Evolutionary conservation across 2,329 filamentous ascomycete genomes (phyloP), one percentile per base, ranked within the genome.

Genomic region (Aspergillus glaucus): DNA sequence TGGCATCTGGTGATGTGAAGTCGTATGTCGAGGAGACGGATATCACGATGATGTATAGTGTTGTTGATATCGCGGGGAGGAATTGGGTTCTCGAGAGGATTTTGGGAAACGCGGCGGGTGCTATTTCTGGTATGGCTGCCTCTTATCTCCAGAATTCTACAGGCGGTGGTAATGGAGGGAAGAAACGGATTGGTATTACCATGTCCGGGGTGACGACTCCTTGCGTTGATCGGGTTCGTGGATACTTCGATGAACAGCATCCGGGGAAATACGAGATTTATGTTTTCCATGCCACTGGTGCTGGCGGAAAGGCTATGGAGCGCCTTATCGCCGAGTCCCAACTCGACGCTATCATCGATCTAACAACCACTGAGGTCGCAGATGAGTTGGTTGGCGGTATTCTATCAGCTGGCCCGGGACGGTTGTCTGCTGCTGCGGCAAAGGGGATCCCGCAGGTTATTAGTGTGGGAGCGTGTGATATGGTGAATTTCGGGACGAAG

Each of bases 131-230:
- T 0, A 84, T 85, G 75, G 78, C 80, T 0, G 50, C 54, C 1
- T 66, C 73, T 0, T 81, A 80, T 50, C 58, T 21, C 24, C 8
- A 22, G 21, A 14, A n/a, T 46, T 2, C 21, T 43, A 24, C 26
- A 28, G 2, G 3, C 3, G 40, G 7, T 17, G 36, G 4, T 19
- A 9, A 9, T 5, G 6, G 3, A 30, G n/a, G 6, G 7, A 75
- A 73, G 56, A 77, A 74, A 48, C 69, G 76, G 0, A 71, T 88
- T 6, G 85, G 77, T 0, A 77, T 87, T 21, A 86, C 84, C 2
- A 88, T 88, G 85, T 88, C 87, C 59, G 85, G 85, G 2, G 84
- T 88, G 6, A 88, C 85, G 0, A 88, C 84, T 0, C 82, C 84
- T 0, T 79, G 78, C 9, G 84, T 83, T 0, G 78, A 83, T 43